Conservation (phyloP, 202 grass and related monocot genomes). For the Panicum hallii region DNA sequence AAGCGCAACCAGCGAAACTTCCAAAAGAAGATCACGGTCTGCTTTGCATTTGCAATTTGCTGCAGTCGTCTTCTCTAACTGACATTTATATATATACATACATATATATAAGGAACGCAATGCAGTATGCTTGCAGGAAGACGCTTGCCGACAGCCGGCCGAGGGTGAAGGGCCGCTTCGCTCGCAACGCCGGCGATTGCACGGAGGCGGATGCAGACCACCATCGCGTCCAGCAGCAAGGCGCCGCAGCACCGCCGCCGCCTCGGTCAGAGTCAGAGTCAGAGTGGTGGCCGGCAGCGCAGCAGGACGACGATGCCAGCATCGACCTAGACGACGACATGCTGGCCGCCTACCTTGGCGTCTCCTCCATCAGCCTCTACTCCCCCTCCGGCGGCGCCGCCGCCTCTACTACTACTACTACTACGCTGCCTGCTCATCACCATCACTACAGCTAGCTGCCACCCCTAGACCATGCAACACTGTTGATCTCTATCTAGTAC, state of each 20-base stretch:
- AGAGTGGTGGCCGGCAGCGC: constrained; percentile 45
- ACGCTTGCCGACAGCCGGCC: constrained; percentile 76
- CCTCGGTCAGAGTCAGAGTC: not conserved
- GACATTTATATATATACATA: no score
- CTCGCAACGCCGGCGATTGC: constrained; percentile 33
- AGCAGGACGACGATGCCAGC: not conserved
- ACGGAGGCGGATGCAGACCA: not conserved
- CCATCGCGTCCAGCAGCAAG: no score
- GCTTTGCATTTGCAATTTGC: not conserved
- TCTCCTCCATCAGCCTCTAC: constrained; percentile 57
- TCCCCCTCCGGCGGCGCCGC: not conserved
- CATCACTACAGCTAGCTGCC: not conserved
- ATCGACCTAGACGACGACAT: constrained; percentile 34
- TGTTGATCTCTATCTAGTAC: no score
- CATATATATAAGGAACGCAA: not conserved
- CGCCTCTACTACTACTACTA: not conserved
- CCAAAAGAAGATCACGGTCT: constrained; percentile 90
- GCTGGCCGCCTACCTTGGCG: constrained; percentile 46
- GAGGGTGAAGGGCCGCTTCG: constrained; percentile 76
- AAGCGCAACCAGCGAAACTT: constrained; percentile 96
- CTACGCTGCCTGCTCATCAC: not conserved
- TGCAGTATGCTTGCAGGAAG: constrained; percentile 79
- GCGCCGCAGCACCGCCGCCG: not conserved
- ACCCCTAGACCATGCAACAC: no score
- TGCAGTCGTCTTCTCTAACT: no score